Evolutionary conservation across 2,329 filamentous ascomycete species (phyloP), one percentile per base, ranked within the genome.

Genomic region (Lachnellula cervina): DNA sequence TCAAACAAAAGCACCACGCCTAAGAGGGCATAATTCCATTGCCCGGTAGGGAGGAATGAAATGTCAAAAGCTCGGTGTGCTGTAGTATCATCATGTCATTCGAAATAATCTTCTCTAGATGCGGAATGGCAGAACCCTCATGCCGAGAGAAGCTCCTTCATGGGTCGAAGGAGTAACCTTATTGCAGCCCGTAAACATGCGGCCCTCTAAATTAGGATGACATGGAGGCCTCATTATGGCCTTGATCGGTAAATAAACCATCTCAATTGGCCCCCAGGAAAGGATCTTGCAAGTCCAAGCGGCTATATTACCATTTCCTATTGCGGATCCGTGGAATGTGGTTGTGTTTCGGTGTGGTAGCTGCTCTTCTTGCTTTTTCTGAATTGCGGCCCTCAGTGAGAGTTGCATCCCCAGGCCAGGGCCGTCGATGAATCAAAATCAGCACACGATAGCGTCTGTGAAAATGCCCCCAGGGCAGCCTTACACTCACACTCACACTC

Each of bases 381-480:
- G 28, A 32, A 11, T 21, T 44, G 42, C 21, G 42, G 42, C 19
- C 8, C 23, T 17, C 3, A 11, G 28, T 32, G 28, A 34, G 44
- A 9, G 23, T 46, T 17, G 23, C 44, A 46, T 46, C n/a, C 40
- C 40, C 21, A n/a, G n/a, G n/a, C n/a, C 42, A 44, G 42, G 19
- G 21, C 17, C 42, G 42, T 44, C 11, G 42, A 54, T 28, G 17
- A 42, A 54, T 37, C 19, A 19, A 32, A 32, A 32, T 25, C 44
- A 28, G 28, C 23, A 19, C 16, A 17, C 32, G 32, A 42, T 37
- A 47, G 23, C 50, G 40, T 19, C 38, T 45, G 16, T 28, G 35
- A 35, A 23, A 54, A 42, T 48, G 48, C 48, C 52, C 42, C 48
- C 42, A 23, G 13, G 48, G 56, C 52, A 54, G 56, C 56, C 56